Evolutionary conservation across 768 basidiomycete genomes (phyloP), one percentile per base, ranked within the genome.

Genomic region (Tephrocybe sp.): DNA sequence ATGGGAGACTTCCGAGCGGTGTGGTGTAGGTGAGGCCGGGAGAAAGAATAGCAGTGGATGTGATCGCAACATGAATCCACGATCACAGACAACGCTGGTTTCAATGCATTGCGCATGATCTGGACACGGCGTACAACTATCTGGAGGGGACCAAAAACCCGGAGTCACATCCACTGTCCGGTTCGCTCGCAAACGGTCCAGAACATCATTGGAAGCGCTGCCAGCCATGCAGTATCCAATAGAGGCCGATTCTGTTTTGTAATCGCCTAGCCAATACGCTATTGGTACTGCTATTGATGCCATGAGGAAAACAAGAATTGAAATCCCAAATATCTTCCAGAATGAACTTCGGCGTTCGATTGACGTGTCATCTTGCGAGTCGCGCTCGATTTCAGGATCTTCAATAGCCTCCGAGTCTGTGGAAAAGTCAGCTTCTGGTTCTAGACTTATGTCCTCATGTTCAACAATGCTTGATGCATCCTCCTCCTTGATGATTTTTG

Each of bases 211-310:
- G 24, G 83, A 86, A 57, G 74, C 70, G 50, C 66, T 79, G 17
- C 80, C 85, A 30, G 78, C 67, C 55, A 89, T 83, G 62, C 91
- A 93, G 67, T 82, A 93, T 4, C 92, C 91, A 58, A 93, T 83
- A 10, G 74, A 65, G 2, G 84, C 72, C 4, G 90, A 90, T 58
- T 87, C 82, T 11, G 58, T 53, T 69, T 90, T 91, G 73, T 83
- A 88, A 15, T 73, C n/a, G n/a, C n/a, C n/a, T n/a, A n/a, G n/a
- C n/a, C n/a, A 73, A 59, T 74, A 57, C 17, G 74, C 54, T 20
- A 68, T 56, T 54, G 65, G 68, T 12, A 36, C 76, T 12, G 76
- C 44, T 36, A 80, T 50, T 11, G 12, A 41, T 23, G 40, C 20
- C 21, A 41, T 4, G 53, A 70, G 58, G 23, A 68, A 47, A 51